phyloP scores from a whole-genome alignment of 257 asterid genomes.

The Mentha longifolia region DNA sequence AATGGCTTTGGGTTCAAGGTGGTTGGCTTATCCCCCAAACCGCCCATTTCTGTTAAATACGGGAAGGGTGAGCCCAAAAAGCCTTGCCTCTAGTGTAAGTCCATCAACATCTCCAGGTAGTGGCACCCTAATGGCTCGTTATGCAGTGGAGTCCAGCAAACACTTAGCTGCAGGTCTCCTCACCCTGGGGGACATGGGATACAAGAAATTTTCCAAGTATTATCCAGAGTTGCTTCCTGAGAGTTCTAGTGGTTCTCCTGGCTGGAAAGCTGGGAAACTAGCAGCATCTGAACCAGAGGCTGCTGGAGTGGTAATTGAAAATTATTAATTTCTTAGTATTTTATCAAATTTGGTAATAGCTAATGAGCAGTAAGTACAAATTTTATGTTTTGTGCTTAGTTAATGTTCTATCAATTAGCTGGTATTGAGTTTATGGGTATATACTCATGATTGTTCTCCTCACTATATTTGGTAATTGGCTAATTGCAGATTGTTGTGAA shows the following conservation, averaged over 20 bases:
- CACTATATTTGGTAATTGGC: constrained; percentile 25
- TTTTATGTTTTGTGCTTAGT: constrained; percentile 1
- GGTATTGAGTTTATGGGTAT: not conserved
- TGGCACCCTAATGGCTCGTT: constrained; percentile 69
- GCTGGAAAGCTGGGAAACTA: constrained; percentile 60
- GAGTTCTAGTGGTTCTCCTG: constrained; percentile 57
- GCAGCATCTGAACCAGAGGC: constrained; percentile 63
- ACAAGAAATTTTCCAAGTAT: constrained; percentile 60
- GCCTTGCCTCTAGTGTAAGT: constrained; percentile 56
- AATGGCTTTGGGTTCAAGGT: constrained; percentile 79
- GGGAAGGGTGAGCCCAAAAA: constrained; percentile 63
- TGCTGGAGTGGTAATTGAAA: constrained; percentile 69
- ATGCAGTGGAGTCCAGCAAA: constrained; percentile 68
- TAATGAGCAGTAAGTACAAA: constrained; percentile 10
- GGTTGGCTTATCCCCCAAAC: constrained; percentile 76
- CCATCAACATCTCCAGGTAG: constrained; percentile 70
- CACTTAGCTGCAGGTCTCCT: constrained; percentile 67
- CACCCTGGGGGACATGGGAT: constrained; percentile 73
- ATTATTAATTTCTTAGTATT: constrained; percentile 21
- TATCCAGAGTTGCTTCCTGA: constrained; percentile 72
- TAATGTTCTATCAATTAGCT: not conserved
- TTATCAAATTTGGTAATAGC: constrained; percentile 20
- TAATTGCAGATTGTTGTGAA: constrained; percentile 66
- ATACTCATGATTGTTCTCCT: constrained; percentile 22
- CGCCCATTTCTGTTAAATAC: constrained; percentile 59